Evolutionary conservation across 331 rosid genomes (phyloP).

Genomic region (Malus hybrid): DNA sequence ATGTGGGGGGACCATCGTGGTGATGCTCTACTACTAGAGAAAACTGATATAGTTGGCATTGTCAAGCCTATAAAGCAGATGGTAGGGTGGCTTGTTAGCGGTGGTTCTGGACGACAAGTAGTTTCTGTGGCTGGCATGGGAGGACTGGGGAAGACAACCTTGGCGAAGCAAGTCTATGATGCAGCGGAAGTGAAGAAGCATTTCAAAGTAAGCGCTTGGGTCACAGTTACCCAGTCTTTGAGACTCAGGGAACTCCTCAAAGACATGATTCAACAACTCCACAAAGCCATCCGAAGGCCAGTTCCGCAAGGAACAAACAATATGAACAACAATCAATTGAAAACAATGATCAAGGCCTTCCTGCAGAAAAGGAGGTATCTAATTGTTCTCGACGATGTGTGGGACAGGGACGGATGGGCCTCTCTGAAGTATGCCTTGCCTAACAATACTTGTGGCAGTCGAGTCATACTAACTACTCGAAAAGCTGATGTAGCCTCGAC

Average conservation of each 20-base stretch:
- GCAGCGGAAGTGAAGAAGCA: constrained; percentile 6
- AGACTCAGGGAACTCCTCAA: neutral
- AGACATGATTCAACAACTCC: constrained; percentile 12
- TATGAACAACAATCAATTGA: neutral
- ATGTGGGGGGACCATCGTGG: constrained; percentile 8
- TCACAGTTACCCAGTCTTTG: neutral
- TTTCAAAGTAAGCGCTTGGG: constrained; percentile 12
- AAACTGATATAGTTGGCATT: constrained; percentile 9
- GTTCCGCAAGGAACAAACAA: neutral
- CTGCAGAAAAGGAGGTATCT: neutral
- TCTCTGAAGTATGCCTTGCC: constrained; percentile 11
- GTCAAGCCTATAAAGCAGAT: constrained; percentile 6
- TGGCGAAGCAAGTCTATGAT: constrained; percentile 15
- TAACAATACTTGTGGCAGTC: constrained; percentile 7
- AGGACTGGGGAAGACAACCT: constrained; percentile 18
- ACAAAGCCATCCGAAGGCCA: neutral
- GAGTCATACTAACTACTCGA: constrained; percentile 18
- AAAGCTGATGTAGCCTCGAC: constrained; percentile 9
- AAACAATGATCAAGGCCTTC: neutral
- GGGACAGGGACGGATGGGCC: constrained; percentile 15
- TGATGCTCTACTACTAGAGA: constrained; percentile 11
- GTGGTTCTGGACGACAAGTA: neutral
- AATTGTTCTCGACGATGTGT: constrained; percentile 18
- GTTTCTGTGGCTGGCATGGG: constrained; percentile 12
- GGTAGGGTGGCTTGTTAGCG: constrained; percentile 2